A percentile compares a stretch with the other conserved stretches of the same genome.
Conservation (phyloP, 2,329 filamentous ascomycete species). For the Cadophora luteo-olivacea region DNA sequence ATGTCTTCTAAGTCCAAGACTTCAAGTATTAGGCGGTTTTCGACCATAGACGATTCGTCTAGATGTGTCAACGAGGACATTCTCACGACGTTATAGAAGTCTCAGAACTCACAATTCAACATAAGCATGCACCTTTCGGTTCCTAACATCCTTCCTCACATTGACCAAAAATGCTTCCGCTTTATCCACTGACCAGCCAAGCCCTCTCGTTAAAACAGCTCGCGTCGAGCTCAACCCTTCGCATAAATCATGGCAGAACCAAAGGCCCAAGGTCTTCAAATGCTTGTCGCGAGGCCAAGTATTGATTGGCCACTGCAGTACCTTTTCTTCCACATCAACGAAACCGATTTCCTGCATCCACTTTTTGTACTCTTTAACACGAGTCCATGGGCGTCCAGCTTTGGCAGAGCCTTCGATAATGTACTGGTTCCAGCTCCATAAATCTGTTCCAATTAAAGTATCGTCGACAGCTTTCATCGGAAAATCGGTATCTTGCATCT, state of each 20-base stretch:
- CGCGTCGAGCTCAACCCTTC: slow-evolving; percentile 1
- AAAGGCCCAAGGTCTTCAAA: slow-evolving; percentile 31
- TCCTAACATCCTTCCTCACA: slow-evolving; percentile 14
- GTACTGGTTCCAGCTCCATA: slow-evolving; percentile 17
- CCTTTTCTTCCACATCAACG: slow-evolving; percentile 39
- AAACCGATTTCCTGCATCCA: slow-evolving; percentile 36
- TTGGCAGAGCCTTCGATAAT: slow-evolving; percentile 20
- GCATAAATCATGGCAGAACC: slow-evolving; percentile 4
- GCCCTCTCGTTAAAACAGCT: neutral
- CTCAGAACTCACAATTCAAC: slow-evolving; percentile 7
- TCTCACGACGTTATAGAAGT: neutral
- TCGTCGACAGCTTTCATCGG: slow-evolving; percentile 18
- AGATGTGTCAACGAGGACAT: neutral
- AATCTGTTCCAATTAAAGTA: slow-evolving; percentile 12
- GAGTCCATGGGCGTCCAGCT: slow-evolving; percentile 14
- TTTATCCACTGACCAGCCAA: slow-evolving; percentile 17
- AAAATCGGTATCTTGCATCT: slow-evolving; percentile 24
- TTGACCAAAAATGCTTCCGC: slow-evolving; percentile 11
- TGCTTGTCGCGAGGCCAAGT: slow-evolving; percentile 40
- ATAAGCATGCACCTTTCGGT: slow-evolving; percentile 18
- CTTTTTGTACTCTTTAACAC: slow-evolving; percentile 19
- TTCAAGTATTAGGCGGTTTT: neutral
- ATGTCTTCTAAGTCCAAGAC: neutral
- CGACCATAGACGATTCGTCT: slow-evolving; percentile 4
- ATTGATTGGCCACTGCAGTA: slow-evolving; percentile 39